Conservation (phyloP, 2,329 filamentous ascomycete genomes). For the Pseudogymnoascus sp. region DNA sequence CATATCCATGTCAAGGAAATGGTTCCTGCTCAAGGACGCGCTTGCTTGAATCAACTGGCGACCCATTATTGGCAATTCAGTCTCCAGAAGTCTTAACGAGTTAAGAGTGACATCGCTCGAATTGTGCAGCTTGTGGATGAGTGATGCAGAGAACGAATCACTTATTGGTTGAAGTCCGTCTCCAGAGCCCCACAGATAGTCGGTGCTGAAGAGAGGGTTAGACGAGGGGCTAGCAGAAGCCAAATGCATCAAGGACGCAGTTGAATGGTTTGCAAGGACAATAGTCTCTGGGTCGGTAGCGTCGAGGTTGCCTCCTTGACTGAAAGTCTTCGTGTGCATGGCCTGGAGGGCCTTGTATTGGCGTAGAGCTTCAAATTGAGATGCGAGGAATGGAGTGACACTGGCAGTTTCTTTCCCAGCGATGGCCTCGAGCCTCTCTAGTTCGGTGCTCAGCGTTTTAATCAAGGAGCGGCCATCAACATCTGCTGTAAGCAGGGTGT, state of each 20-base stretch:
- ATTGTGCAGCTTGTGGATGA: slow-evolving; percentile 50
- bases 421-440: slow-evolving; percentile 44
- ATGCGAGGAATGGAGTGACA: slow-evolving; percentile 45
- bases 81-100: slow-evolving; percentile 57
- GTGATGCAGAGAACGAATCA: slow-evolving; percentile 42
- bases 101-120: slow-evolving; percentile 50
- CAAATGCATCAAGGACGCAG: slow-evolving; percentile 26
- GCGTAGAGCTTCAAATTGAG: slow-evolving; percentile 52
- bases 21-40: slow-evolving; percentile 38
- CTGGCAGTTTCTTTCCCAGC: slow-evolving; percentile 38
- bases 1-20: slow-evolving; percentile 39
- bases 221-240: slow-evolving; percentile 23
- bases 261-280: slow-evolving; percentile 29
- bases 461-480: slow-evolving; percentile 37
- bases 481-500: slow-evolving; percentile 43
- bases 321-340: slow-evolving; percentile 13
- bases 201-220: slow-evolving; percentile 23
- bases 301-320: background rate
- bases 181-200: slow-evolving; percentile 28
- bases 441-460: slow-evolving; percentile 43
- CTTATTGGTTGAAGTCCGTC: slow-evolving; percentile 39
- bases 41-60: slow-evolving; percentile 35
- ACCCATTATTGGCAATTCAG: slow-evolving; percentile 57
- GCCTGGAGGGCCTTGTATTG: slow-evolving; percentile 34
- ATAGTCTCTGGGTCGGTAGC: slow-evolving; percentile 18